Conservation (phyloP, 2,329 filamentous ascomycete genomes). For the Parasarocladium wereldwijsianum region DNA sequence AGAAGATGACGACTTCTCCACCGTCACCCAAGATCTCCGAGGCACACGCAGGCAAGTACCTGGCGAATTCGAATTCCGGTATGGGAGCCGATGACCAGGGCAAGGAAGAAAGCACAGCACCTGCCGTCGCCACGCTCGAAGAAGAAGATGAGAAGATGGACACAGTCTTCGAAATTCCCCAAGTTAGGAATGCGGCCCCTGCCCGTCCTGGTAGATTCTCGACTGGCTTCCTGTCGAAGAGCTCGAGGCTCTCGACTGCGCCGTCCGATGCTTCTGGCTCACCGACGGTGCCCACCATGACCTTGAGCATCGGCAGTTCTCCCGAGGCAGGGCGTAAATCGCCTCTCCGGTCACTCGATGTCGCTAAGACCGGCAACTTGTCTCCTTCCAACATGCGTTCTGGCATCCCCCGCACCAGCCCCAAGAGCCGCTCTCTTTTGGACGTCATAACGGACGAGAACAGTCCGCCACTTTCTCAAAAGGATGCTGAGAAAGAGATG, state of each 20-base stretch:
- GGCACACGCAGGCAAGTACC: too few relatives aligned
- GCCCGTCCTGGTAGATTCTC: slow-evolving; percentile 67
- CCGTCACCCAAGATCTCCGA: too few relatives aligned
- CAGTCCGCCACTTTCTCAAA: slow-evolving; percentile 27
- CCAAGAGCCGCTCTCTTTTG: slow-evolving; percentile 19
- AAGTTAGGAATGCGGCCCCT: too few relatives aligned
- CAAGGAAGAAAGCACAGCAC: too few relatives aligned
- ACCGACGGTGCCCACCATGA: slow-evolving; percentile 42
- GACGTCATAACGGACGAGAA: slow-evolving; percentile 34
- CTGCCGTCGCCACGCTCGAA: too few relatives aligned
- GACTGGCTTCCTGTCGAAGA: slow-evolving; percentile 65
- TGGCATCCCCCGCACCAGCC: slow-evolving; percentile 13
- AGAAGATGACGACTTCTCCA: slow-evolving; percentile 46
- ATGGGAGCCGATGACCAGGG: too few relatives aligned
- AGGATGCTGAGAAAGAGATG: slow-evolving; percentile 14
- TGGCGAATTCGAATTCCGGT: too few relatives aligned
- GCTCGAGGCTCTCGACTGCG: slow-evolving; percentile 20
- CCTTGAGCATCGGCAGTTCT: slow-evolving; percentile 34
- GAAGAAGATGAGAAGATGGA: too few relatives aligned
- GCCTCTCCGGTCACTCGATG: slow-evolving; percentile 35
- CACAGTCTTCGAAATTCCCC: too few relatives aligned
- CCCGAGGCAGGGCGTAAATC: slow-evolving; percentile 17
- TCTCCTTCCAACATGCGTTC: slow-evolving; percentile 19
- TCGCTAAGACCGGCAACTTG: slow-evolving; percentile 33
- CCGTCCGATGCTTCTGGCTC: slow-evolving; percentile 39